Percentiles rank a stretch among this genome's conserved stretches.
Conservation (phyloP, 352 stramenopile species). For the Phytophthora hybrid region DNA sequence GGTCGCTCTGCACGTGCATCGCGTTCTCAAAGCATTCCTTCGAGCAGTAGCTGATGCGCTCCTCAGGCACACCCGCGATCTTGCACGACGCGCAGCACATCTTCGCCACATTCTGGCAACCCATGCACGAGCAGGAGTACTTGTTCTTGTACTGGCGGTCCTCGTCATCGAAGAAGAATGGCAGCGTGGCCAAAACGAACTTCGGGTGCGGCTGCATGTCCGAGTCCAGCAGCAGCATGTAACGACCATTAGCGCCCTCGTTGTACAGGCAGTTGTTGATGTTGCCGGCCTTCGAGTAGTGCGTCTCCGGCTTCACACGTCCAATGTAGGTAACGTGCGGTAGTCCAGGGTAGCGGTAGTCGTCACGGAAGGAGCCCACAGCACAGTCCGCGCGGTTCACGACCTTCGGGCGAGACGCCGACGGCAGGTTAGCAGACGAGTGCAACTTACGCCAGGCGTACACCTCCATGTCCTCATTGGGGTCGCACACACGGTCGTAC, state of each 20-base stretch:
- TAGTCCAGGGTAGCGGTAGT: constrained; percentile 86
- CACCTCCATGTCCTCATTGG: constrained; percentile 89
- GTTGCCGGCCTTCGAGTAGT: constrained; percentile 91
- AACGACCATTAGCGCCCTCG: constrained; percentile 81
- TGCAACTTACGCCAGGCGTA: constrained; percentile 90
- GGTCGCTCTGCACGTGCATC: constrained; percentile 76
- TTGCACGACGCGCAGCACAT: constrained; percentile 90
- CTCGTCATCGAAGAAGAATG: constrained; percentile 90
- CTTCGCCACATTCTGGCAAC: constrained; percentile 84
- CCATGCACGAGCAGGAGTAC: constrained; percentile 76
- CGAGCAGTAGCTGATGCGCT: constrained; percentile 88
- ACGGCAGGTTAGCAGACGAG: constrained; percentile 84
- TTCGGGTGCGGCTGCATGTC: constrained; percentile 91
- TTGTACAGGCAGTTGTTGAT: constrained; percentile 93
- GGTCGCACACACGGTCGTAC: constrained; percentile 88
- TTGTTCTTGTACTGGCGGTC: constrained; percentile 83
- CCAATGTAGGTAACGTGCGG: constrained; percentile 83
- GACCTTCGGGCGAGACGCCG: constrained; percentile 70
- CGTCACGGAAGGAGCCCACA: constrained; percentile 83
- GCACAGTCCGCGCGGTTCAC: constrained; percentile 82
- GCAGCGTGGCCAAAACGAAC: constrained; percentile 81
- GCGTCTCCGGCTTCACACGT: constrained; percentile 74
- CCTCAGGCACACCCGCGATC: constrained; percentile 83
- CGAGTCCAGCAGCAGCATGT: constrained; percentile 82
- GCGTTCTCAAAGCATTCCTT: constrained; percentile 90